Conservation (phyloP, 768 basidiomycete species). For the Gymnopilus dilepis region DNA sequence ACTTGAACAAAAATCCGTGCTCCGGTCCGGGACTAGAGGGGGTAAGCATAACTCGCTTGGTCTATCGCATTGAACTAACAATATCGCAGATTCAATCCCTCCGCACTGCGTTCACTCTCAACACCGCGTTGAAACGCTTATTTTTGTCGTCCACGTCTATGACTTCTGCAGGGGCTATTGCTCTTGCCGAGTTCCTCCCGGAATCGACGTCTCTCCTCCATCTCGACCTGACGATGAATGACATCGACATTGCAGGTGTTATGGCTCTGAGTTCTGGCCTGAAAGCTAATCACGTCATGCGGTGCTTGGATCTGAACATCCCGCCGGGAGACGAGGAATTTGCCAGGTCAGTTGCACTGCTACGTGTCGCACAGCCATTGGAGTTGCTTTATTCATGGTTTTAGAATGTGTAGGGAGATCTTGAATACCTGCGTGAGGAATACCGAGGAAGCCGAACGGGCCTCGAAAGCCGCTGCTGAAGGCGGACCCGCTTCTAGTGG, state of each 20-base stretch:
- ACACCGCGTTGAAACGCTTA: conserved; percentile 88
- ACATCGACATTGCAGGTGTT: conserved; percentile 86
- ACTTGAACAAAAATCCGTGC: conserved; percentile 92
- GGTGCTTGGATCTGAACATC: conserved; percentile 93
- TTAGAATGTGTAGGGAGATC: conserved; percentile 84
- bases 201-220: conserved; percentile 88
- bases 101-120: conserved; percentile 91
- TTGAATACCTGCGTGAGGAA: conserved; percentile 91
- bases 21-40: conserved; percentile 90
- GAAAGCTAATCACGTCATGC: conserved; percentile 82
- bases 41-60: conserved; percentile 50
- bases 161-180: conserved; percentile 86
- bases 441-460: conserved; percentile 82
- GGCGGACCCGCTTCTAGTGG: conserved; percentile 41
- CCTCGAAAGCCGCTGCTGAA: conserved; percentile 32
- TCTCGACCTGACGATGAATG: conserved; percentile 87
- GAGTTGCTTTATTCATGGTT: conserved; percentile 15
- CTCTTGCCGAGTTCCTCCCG: conserved; percentile 94
- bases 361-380: conserved; percentile 11
- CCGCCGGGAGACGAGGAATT: conserved; percentile 84
- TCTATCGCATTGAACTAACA: not conserved
- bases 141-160: conserved; percentile 88
- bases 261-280: conserved; percentile 90
- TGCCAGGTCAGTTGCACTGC: conserved; percentile 54
- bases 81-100: conserved; percentile 76